phyloP scores from a whole-genome alignment of 2,329 filamentous ascomycete genomes.

The Nothophaeocryptopus gaeumannii region DNA sequence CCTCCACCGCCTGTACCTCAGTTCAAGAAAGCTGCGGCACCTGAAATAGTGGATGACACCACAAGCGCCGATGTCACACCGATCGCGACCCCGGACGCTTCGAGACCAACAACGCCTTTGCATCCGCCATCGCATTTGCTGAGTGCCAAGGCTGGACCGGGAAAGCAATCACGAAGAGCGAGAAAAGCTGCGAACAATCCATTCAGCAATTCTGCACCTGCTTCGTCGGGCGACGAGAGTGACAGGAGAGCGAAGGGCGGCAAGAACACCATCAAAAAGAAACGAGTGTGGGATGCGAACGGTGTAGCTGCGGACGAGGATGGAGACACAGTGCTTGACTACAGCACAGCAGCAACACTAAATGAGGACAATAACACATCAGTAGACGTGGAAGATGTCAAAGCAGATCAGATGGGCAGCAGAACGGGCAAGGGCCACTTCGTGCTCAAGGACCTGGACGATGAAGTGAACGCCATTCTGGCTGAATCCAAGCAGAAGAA shows the following conservation, averaged over 20 bases:
- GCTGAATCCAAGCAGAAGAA: constrained; percentile 70
- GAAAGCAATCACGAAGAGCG: constrained; percentile 76
- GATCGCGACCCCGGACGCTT: constrained; percentile 67
- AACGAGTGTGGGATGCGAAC: constrained; percentile 88
- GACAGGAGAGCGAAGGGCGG: constrained; percentile 50
- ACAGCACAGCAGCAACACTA: constrained; percentile 64
- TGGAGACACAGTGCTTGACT: constrained; percentile 77
- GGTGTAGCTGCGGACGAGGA: constrained; percentile 81
- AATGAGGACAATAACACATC: constrained; percentile 52
- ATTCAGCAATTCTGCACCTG: constrained; percentile 53
- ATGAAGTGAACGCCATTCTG: constrained; percentile 88
- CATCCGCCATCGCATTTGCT: constrained; percentile 59
- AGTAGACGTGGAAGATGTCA: constrained; percentile 66
- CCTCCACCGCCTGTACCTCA: constrained; percentile 49
- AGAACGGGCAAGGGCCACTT: constrained; percentile 87
- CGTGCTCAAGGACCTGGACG: constrained; percentile 85
- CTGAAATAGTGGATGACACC: constrained; percentile 29
- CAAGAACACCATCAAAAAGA: constrained; percentile 68
- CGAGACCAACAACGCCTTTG: constrained; percentile 73
- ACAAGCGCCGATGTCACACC: constrained; percentile 68
- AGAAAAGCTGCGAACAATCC: constrained; percentile 60
- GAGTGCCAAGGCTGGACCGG: constrained; percentile 70
- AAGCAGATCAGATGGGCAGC: constrained; percentile 78
- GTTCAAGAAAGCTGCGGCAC: constrained; percentile 46
- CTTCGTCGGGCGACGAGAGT: constrained; percentile 81